A percentile compares a stretch with the other conserved stretches of the same genome.
Evolutionary conservation across 257 asterid species (phyloP).

Genomic region (Nicotiana noctiflora): DNA sequence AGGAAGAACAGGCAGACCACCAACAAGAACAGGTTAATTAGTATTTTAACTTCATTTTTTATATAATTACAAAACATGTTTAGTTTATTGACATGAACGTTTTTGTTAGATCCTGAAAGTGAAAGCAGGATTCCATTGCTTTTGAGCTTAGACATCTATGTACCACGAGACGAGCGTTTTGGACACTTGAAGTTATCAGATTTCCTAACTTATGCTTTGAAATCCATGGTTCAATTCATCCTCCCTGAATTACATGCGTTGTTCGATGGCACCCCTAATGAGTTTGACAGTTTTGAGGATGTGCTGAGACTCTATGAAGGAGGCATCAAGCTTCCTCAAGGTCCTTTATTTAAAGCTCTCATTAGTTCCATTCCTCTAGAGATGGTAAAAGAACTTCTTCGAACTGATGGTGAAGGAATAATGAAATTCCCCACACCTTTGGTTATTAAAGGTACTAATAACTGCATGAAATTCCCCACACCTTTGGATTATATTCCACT

Average conservation of each 20-base stretch:
- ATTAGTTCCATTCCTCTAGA: slow-evolving; percentile 1
- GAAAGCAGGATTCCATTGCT: slow-evolving; percentile 23
- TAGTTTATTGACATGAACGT: too few species aligned
- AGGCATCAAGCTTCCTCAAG: slow-evolving; percentile 19
- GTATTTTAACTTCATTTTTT: background rate
- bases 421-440: slow-evolving; percentile 18
- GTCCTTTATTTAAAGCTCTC: background rate
- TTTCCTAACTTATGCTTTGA: slow-evolving; percentile 15
- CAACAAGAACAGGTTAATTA: slow-evolving; percentile 7
- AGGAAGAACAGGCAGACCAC: slow-evolving; percentile 13
- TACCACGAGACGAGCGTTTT: slow-evolving; percentile 31
- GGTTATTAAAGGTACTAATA: slow-evolving; percentile 11
- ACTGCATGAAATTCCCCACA: too few species aligned
- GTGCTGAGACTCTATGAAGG: slow-evolving; percentile 16
- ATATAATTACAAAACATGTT: background rate
- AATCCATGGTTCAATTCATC: slow-evolving; percentile 17
- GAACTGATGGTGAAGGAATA: slow-evolving; percentile 15
- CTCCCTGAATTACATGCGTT: slow-evolving; percentile 16
- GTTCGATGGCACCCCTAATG: slow-evolving; percentile 14
- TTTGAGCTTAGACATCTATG: slow-evolving; percentile 20
- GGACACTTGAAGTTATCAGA: slow-evolving; percentile 28
- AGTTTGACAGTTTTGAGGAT: slow-evolving; percentile 24
- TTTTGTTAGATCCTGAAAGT: slow-evolving; percentile 16
- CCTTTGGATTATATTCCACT: too few species aligned
- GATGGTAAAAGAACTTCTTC: slow-evolving; percentile 14